These are phyloP conservation scores for Gaertneriomyces sp. DNA, from an alignment of 192 early-diverging fungal genomes.

Conservation along the genomic window DNA sequence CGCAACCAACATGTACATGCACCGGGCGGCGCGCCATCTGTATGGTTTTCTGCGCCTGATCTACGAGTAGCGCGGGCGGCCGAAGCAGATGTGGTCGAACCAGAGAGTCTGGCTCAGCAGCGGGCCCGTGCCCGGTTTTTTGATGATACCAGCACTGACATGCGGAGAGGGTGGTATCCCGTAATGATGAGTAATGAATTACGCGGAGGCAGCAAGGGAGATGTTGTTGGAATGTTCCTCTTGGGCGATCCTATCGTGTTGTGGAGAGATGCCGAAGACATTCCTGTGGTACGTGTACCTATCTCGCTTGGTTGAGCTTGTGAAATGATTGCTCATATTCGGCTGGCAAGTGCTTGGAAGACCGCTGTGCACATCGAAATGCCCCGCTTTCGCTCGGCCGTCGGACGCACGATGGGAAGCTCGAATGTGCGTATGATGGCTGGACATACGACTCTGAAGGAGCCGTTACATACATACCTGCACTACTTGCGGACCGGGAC, in stretches of 20 bases:
- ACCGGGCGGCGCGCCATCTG: neutral
- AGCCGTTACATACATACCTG: slow-evolving; percentile 32
- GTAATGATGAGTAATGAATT: slow-evolving; percentile 11
- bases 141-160: slow-evolving; percentile 24
- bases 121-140: slow-evolving; percentile 26
- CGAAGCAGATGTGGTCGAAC: slow-evolving; percentile 18
- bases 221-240: slow-evolving; percentile 15
- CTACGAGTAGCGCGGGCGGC: slow-evolving; percentile 22
- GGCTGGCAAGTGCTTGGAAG: slow-evolving; percentile 19
- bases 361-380: slow-evolving; percentile 46
- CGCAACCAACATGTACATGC: no score
- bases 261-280: slow-evolving; percentile 24
- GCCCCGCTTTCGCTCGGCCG: slow-evolving; percentile 39
- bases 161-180: slow-evolving; percentile 26
- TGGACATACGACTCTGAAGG: slow-evolving; percentile 45
- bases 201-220: neutral
- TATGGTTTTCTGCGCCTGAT: slow-evolving; percentile 25
- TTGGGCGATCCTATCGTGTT: slow-evolving; percentile 26
- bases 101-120: slow-evolving; percentile 24
- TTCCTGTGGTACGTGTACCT: slow-evolving; percentile 13
- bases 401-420: slow-evolving; percentile 31
- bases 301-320: neutral
- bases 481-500: slow-evolving; percentile 19
- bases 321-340: neutral
- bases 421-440: slow-evolving; percentile 49